phyloP scores from a whole-genome alignment of 108 stramenopile species.

The Cyclotella distinguenda region DNA sequence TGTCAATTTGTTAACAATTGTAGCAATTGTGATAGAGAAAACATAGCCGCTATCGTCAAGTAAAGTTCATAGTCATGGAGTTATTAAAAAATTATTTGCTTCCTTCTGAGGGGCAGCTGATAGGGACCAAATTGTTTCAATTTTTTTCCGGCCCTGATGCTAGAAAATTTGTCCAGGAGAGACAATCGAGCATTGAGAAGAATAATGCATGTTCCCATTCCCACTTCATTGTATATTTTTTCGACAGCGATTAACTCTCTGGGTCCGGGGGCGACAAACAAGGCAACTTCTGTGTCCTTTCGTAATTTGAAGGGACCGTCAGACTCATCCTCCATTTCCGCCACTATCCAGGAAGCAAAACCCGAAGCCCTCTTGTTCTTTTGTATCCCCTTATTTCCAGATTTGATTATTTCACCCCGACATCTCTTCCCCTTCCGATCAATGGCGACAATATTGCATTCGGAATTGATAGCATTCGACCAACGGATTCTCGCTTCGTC shows the following conservation, averaged over 20 bases:
- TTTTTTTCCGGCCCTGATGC: slow-evolving; percentile 48
- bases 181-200: slow-evolving; percentile 74
- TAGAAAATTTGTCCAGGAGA: slow-evolving; percentile 57
- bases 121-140: slow-evolving; percentile 69
- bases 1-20: no score
- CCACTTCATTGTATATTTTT: slow-evolving; percentile 66
- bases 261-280: slow-evolving; percentile 82
- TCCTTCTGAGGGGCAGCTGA: slow-evolving; percentile 69
- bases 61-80: no score
- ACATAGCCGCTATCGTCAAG: no score
- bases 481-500: slow-evolving; percentile 67
- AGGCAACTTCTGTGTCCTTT: slow-evolving; percentile 68
- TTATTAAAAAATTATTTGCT: no score
- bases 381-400: slow-evolving; percentile 30
- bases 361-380: slow-evolving; percentile 60
- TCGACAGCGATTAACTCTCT: slow-evolving; percentile 76
- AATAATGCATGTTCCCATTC: slow-evolving; percentile 79
- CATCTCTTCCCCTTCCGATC: slow-evolving; percentile 50
- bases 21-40: no score
- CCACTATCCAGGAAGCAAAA: slow-evolving; percentile 80
- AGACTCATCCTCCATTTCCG: slow-evolving; percentile 58
- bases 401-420: slow-evolving; percentile 33
- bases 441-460: slow-evolving; percentile 67
- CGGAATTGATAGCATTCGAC: slow-evolving; percentile 62
- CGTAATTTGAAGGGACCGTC: slow-evolving; percentile 72